Percentiles rank a stretch among this genome's conserved stretches.
Evolutionary conservation across 2,329 filamentous ascomycete species (phyloP).

Genomic region (Davidsoniella eucalypti): DNA sequence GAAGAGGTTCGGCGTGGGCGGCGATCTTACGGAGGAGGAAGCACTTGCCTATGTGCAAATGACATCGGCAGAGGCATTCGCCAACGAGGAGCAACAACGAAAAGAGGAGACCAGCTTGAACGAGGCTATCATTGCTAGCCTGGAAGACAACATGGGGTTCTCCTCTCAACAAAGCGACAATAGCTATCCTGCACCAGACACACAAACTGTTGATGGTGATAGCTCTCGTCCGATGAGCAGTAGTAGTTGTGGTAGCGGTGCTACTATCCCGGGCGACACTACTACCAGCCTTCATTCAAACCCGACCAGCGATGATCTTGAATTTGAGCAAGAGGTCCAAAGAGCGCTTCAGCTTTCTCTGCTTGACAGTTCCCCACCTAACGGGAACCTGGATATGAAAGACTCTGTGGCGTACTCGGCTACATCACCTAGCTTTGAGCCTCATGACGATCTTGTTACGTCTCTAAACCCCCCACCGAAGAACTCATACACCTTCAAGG

Average conservation of each 20-base stretch:
- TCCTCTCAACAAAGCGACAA: too few species aligned
- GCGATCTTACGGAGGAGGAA: slow-evolving; percentile 48
- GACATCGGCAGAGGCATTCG: slow-evolving; percentile 44
- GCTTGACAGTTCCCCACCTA: slow-evolving; percentile 24
- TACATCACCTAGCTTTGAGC: too few species aligned
- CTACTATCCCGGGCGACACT: not conserved
- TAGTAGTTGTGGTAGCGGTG: not conserved
- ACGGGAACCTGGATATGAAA: too few species aligned
- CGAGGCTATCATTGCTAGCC: not conserved
- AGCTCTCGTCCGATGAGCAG: not conserved
- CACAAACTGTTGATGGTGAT: too few species aligned
- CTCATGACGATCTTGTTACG: not conserved
- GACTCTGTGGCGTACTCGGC: too few species aligned
- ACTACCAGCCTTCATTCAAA: not conserved
- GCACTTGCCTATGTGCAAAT: slow-evolving; percentile 48
- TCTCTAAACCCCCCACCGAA: slow-evolving; percentile 3
- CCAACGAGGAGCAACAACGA: slow-evolving; percentile 39
- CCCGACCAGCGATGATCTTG: slow-evolving; percentile 16
- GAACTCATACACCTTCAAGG: slow-evolving; percentile 4
- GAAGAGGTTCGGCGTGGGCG: slow-evolving; percentile 69
- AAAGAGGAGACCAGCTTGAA: not conserved
- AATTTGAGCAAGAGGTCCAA: slow-evolving; percentile 45
- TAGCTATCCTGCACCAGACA: too few species aligned
- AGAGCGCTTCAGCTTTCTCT: slow-evolving; percentile 45
- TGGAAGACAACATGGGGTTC: too few species aligned